Percentiles rank a stretch among this genome's conserved stretches.
These are phyloP conservation scores for Lasiodiplodia sp. DNA, from an alignment of 2,329 filamentous ascomycete species.

Conservation along the genomic window DNA sequence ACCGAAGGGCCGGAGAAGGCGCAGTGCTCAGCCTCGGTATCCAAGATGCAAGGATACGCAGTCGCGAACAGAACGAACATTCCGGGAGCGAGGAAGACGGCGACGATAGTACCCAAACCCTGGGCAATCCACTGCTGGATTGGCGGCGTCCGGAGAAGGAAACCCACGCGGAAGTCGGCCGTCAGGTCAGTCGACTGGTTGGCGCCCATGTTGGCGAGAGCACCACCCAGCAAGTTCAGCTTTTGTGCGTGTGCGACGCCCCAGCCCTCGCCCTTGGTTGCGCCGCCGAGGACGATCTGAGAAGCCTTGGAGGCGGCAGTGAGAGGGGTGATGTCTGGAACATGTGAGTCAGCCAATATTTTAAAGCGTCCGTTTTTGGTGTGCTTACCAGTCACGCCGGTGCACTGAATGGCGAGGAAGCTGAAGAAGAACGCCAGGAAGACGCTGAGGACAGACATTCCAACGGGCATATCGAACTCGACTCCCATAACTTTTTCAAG, in stretches of 20 bases:
- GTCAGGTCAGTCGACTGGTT: slow-evolving; percentile 44
- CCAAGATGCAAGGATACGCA: slow-evolving; percentile 73
- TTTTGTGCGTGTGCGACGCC: slow-evolving; percentile 61
- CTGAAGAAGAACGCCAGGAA: slow-evolving; percentile 67
- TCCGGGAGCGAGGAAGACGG: slow-evolving; percentile 71
- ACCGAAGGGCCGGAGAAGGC: slow-evolving; percentile 70
- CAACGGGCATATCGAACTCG: slow-evolving; percentile 64
- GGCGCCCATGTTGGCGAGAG: slow-evolving; percentile 50
- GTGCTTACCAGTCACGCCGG: slow-evolving; percentile 56
- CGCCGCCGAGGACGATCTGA: slow-evolving; percentile 72
- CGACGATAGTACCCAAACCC: slow-evolving; percentile 66
- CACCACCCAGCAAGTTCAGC: slow-evolving; percentile 70
- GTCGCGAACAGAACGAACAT: slow-evolving; percentile 73
- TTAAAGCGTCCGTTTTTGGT: slow-evolving; percentile 31
- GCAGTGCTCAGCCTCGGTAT: slow-evolving; percentile 57
- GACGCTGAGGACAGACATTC: slow-evolving; percentile 63
- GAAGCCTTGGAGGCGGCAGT: slow-evolving; percentile 73
- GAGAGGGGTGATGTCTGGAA: slow-evolving; percentile 64
- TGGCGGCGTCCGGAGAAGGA: slow-evolving; percentile 70
- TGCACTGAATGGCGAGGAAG: slow-evolving; percentile 67
- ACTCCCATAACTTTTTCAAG: slow-evolving; percentile 54
- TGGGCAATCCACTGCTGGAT: slow-evolving; percentile 73
- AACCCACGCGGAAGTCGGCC: slow-evolving; percentile 70
- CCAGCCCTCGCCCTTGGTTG: slow-evolving; percentile 64
- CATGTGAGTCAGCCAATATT: not conserved